phyloP scores from a whole-genome alignment of 2,329 filamentous ascomycete genomes.

The Fonsecaea multimorphosa region DNA sequence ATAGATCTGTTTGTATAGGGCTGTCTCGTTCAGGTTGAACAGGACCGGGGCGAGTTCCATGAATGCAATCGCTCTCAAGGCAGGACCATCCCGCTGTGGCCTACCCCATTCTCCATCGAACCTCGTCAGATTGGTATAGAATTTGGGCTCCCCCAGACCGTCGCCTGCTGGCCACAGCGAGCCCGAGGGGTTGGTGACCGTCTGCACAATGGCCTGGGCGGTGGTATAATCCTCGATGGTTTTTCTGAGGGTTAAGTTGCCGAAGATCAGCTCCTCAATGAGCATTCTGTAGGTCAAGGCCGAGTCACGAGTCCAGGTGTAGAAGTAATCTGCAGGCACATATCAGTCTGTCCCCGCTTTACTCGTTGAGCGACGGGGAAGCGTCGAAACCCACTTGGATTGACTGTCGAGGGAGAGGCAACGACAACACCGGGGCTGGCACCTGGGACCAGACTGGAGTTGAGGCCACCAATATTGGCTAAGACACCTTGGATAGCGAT shows the following conservation, averaged over 20 bases:
- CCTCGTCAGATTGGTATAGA: constrained; percentile 64
- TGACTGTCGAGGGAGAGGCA: constrained; percentile 61
- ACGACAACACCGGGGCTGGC: constrained; percentile 60
- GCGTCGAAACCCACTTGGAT: constrained; percentile 46
- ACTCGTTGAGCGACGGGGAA: background rate
- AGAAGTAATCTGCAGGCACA: constrained; percentile 63
- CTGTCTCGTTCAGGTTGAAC: constrained; percentile 39
- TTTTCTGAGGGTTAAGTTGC: constrained; percentile 64
- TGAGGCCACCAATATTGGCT: constrained; percentile 60
- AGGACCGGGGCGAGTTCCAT: constrained; percentile 40
- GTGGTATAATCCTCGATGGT: constrained; percentile 71
- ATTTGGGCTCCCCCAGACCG: constrained; percentile 75
- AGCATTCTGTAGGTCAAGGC: constrained; percentile 73
- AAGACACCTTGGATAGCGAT: constrained; percentile 61
- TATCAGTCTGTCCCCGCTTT: background rate
- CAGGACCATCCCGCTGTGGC: constrained; percentile 65
- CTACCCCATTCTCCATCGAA: constrained; percentile 71
- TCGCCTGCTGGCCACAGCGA: constrained; percentile 58
- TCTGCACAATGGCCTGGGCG: constrained; percentile 69
- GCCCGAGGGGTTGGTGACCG: constrained; percentile 71
- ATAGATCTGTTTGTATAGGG: constrained; percentile 61
- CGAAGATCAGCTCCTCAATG: constrained; percentile 70
- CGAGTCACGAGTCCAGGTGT: constrained; percentile 79
- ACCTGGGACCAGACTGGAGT: constrained; percentile 57
- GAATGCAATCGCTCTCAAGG: constrained; percentile 45